Evolutionary conservation across 78 protist species (phyloP), one percentile per base, ranked within the genome.

Genomic region (Monocercomonoides exilis): DNA sequence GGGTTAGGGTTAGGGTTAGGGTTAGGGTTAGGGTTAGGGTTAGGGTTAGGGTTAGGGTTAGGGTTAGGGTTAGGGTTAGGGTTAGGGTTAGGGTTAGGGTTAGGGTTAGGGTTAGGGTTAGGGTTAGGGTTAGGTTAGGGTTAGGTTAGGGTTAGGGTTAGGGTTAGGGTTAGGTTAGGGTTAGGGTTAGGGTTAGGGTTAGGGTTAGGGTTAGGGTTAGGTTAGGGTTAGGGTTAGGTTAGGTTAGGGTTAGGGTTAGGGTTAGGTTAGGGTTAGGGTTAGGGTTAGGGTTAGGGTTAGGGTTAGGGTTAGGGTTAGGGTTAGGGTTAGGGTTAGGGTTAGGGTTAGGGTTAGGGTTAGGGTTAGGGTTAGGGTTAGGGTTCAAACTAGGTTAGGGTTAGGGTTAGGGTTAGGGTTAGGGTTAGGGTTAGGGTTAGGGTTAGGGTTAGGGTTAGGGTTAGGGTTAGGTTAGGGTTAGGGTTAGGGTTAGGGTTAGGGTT

Each of bases 1-100:
- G 70, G 70, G 70, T 54, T 54, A 54, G 70, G 70, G 70, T 54
- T 54, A 54, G 70, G 70, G 70, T 54, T 54, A 54, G 70, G 70
- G 70, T 54, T 54, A 54, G 70, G 70, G 70, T 54, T 54, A 54
- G 70, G 70, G 70, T 54, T 54, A 54, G 70, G 70, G 70, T 54
- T 54, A 54, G 70, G 70, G 70, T 54, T 54, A 54, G 70, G 70
- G 70, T 54, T 54, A 54, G 70, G 70, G 70, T 54, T 54, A 54
- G 70, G 70, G 70, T 54, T 54, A 54, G 70, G 70, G 70, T 54
- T 54, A 54, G 70, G 70, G 70, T 54, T 54, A 54, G 70, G 70
- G 70, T 54, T 54, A 54, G 70, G 70, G 70, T 54, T 54, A 54
- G 70, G 70, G 70, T 54, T 54, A 54, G 70, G 70, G 11, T 54